Base-by-base conservation (phyloP, 129 eudicot genomes). In the Smallanthus sonchifolius region DNA sequence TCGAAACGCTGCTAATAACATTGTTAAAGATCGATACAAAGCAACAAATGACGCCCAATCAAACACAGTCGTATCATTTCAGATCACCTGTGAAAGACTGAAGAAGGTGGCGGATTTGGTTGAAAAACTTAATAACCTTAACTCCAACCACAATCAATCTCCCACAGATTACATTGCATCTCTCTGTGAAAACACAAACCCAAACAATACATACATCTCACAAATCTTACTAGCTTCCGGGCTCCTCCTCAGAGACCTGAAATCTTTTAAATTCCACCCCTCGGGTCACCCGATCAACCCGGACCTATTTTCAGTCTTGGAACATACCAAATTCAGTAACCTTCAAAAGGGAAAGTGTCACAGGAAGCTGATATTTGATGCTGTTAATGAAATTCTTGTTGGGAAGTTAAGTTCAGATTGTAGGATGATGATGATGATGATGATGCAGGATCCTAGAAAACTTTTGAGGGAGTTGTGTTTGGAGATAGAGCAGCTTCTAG, bases 221-320 rank as follows among this genome's bases (percentile, higher is more conserved):
- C 96, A 92, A 78, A 87, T 92, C 72, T 77, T 92, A 55, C 76
- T 92, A 69, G 89, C 92, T 60, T 92, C 97, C 0, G 97, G 97
- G 34, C 77, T 93, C 44, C 96, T 93, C 62, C 96, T 93, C 55
- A 77, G 89, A 77, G 98, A 90, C 76, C 86, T 92, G 1, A 83
- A 85, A 42, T 83, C 90, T 7, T 93, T 90, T 52, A 87, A 86
- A 73, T 89, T 87, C 73, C 96, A 93, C 78, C 84, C 87, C 4
- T 83, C 95, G 3, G 92, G 96, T 7, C 81, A 90, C 68, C 97
- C 98, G 0, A 81, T 93, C 73, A 93, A 93, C 83, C 98, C 96
- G 0, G 89, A 83, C 63, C 72, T 93, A 56, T 93, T 90, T 36
- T 63, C 84, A 67, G 97, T 93, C 32, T 80, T 93, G 87, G 98